These are phyloP conservation scores for Rhizopus stolonifer DNA, from an alignment of 371 early-diverging fungal species.

Conservation along the genomic window DNA sequence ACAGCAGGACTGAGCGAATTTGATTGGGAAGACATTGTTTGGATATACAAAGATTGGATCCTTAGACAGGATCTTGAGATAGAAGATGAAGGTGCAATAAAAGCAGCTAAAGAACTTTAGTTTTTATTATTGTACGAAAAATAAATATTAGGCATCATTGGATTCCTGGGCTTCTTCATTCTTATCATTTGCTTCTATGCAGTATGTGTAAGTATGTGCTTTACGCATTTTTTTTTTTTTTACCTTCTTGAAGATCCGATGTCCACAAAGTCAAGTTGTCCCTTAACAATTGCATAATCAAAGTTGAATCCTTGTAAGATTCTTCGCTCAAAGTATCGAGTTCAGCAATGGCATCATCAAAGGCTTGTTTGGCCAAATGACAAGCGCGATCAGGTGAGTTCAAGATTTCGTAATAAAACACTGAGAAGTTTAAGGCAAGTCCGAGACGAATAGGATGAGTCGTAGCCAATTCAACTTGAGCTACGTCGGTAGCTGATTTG, in stretches of 20 bases:
- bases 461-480: constrained; percentile 89
- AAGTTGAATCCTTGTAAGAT: constrained; percentile 99
- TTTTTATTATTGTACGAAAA: neutral
- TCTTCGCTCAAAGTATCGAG: constrained; percentile 98
- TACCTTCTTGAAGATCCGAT: constrained; percentile 69
- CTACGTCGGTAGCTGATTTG: constrained; percentile 93
- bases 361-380: constrained; percentile 98
- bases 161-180: neutral
- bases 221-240: neutral
- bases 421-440: constrained; percentile 99
- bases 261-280: constrained; percentile 99
- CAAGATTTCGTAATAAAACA: constrained; percentile 99
- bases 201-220: neutral
- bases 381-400: constrained; percentile 98
- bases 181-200: neutral
- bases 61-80: constrained; percentile 20
- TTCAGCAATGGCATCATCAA: constrained; percentile 98
- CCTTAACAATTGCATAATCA: constrained; percentile 99
- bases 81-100: constrained; percentile 11
- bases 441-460: constrained; percentile 99
- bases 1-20: constrained; percentile 25
- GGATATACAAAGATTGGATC: constrained; percentile 34
- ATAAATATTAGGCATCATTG: neutral
- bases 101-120: constrained; percentile 26
- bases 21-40: constrained; percentile 33